phyloP scores from a whole-genome alignment of 768 basidiomycete genomes.

The Austroboletus festivus region DNA sequence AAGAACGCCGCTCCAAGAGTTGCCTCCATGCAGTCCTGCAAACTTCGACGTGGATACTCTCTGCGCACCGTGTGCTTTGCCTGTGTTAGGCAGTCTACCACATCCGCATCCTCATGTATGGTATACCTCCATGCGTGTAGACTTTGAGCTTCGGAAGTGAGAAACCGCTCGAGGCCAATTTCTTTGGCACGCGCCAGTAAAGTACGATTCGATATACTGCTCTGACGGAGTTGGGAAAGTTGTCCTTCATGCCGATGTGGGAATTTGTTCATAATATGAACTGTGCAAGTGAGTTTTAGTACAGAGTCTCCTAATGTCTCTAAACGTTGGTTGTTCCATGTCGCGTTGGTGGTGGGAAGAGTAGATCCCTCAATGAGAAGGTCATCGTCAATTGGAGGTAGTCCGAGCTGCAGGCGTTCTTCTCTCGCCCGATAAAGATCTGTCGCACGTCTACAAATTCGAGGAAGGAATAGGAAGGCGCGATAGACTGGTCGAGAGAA shows the following conservation, averaged over 20 bases:
- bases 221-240: constrained; percentile 60
- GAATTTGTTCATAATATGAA: constrained; percentile 73
- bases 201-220: constrained; percentile 66
- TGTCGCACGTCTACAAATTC: constrained; percentile 63
- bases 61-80: constrained; percentile 37
- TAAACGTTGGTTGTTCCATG: constrained; percentile 79
- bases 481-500: constrained; percentile 49
- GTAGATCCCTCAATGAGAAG: constrained; percentile 73
- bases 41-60: constrained; percentile 59
- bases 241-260: constrained; percentile 84
- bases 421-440: constrained; percentile 58
- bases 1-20: constrained; percentile 74
- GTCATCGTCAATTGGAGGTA: constrained; percentile 58
- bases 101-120: constrained; percentile 37
- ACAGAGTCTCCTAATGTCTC: constrained; percentile 89
- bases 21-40: constrained; percentile 90
- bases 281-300: constrained; percentile 69
- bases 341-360: constrained; percentile 58
- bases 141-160: constrained; percentile 57
- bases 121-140: constrained; percentile 59
- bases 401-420: constrained; percentile 50
- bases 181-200: constrained; percentile 66
- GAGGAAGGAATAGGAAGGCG: constrained; percentile 59
- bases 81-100: constrained; percentile 27
- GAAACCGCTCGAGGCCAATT: constrained; percentile 56